Conservation (phyloP, 768 basidiomycete genomes). For the Hygrophoropsis aurantiaca region DNA sequence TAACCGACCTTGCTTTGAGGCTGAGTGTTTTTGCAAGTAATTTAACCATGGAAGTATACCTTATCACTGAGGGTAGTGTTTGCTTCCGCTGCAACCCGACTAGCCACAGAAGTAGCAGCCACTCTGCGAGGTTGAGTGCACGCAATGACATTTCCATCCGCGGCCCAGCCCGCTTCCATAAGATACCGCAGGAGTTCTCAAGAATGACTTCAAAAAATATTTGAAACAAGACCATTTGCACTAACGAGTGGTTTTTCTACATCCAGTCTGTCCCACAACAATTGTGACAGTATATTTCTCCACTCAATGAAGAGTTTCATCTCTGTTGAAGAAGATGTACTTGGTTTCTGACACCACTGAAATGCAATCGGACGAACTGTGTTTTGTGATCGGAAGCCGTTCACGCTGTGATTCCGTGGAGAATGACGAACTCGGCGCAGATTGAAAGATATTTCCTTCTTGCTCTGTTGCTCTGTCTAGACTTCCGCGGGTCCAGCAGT, state of each 20-base stretch:
- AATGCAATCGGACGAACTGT: no score
- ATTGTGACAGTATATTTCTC: slow-evolving; percentile 85
- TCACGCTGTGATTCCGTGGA: slow-evolving; percentile 77
- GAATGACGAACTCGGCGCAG: slow-evolving; percentile 56
- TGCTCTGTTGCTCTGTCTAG: slow-evolving; percentile 81
- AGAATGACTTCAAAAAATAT: slow-evolving; percentile 9
- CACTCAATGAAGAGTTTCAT: slow-evolving; percentile 80
- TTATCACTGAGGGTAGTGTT: slow-evolving; percentile 88
- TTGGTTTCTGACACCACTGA: no score
- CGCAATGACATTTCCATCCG: slow-evolving; percentile 78
- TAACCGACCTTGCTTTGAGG: slow-evolving; percentile 99
- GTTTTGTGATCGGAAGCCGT: slow-evolving; percentile 86
- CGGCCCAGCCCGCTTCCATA: slow-evolving; percentile 90
- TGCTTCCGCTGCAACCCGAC: slow-evolving; percentile 87
- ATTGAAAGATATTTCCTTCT: slow-evolving; percentile 71
- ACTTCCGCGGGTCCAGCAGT: slow-evolving; percentile 76
- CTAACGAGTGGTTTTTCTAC: slow-evolving; percentile 96
- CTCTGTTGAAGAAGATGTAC: slow-evolving; percentile 46
- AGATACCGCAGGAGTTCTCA: slow-evolving; percentile 95
- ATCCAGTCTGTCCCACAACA: slow-evolving; percentile 93
- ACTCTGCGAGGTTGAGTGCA: slow-evolving; percentile 94
- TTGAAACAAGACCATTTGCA: slow-evolving; percentile 10
- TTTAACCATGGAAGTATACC: slow-evolving; percentile 37
- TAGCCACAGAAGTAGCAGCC: slow-evolving; percentile 92
- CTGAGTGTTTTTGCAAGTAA: no score